Base-by-base conservation (phyloP, 441 rosid species). In the Monsonia emarginata region DNA sequence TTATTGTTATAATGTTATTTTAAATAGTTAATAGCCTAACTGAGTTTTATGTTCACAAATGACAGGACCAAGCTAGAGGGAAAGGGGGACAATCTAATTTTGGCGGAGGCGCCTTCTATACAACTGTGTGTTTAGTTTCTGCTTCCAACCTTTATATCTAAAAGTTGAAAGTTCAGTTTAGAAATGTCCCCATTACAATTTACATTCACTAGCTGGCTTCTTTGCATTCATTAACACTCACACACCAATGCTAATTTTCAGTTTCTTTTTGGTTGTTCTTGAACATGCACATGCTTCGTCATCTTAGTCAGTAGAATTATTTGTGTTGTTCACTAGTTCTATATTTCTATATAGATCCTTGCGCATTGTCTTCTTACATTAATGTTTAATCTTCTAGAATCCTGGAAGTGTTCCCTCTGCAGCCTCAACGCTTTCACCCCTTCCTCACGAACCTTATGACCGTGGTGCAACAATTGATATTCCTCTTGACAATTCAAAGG, bases 381-480 rank as follows among this genome's bases (percentile, higher is more conserved):
- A 42, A 60, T 75, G 46, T 25, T 48, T 34, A 68, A 65, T 79
- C 74, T 5, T 80, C 58, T 67, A 95, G 99, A 88, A 84, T 76
- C 86, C 84, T 32, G 85, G 81, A 80, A 84, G 76, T 69, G 91
- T 83, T 58, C 89, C 90, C 50, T 77, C 96, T 61, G 88, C 90
- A 70, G 82, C 82, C 40, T 84, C 96, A 38, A 84, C 75, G 82
- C 90, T 91, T 71, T 81, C 97, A 32, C 97, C 99, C 11, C 97
- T 95, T 80, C 98, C 99, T 74, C 94, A 84, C 18, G 99, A 95
- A 73, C 97, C 91, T 36, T 85, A 88, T 86, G 99, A 95, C 61
- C 91, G 97, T 50, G 90, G 91, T 72, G 89, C 87, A 71, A 85
- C 97, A 1, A 59, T 85, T 73, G 94, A 91, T 69, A 88, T 94